Percentiles rank a stretch among this genome's conserved stretches.
Conservation (phyloP, 345 rosid species). For the Geranium rotundifolium region DNA sequence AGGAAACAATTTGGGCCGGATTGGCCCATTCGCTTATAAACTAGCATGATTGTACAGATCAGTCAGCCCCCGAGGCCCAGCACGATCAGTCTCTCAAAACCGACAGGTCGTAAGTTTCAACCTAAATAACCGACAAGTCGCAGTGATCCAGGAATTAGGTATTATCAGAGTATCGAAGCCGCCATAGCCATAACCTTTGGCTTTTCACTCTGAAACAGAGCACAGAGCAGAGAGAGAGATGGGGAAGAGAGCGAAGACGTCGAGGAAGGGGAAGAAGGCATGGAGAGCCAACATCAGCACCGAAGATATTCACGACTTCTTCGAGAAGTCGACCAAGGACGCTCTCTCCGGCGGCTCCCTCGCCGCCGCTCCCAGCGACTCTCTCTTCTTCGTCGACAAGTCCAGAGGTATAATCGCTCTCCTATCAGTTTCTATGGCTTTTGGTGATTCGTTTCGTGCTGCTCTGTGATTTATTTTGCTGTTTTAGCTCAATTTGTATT, state of each 20-base stretch:
- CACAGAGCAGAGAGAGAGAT: conserved; percentile 19
- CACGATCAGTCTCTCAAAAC: not conserved
- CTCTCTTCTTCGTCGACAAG: conserved; percentile 65
- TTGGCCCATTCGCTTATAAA: no score
- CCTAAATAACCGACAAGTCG: not conserved
- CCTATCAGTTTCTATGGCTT: not conserved
- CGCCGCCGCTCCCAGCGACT: conserved; percentile 45
- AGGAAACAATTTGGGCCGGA: no score
- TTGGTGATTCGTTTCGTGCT: not conserved
- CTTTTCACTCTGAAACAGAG: not conserved
- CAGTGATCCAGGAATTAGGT: not conserved
- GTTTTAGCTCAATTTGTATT: no score
- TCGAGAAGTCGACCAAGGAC: conserved; percentile 64
- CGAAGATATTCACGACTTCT: conserved; percentile 60
- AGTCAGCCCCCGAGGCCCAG: not conserved
- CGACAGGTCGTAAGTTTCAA: not conserved
- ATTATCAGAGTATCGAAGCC: not conserved
- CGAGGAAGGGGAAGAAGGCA: conserved; percentile 89
- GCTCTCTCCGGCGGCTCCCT: conserved; percentile 84
- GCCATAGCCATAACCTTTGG: not conserved
- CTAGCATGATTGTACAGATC: no score
- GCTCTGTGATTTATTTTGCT: not conserved
- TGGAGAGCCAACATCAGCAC: conserved; percentile 97
- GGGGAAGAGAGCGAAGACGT: conserved; percentile 63
- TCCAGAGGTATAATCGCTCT: conserved; percentile 35